Base-by-base conservation (phyloP, 768 basidiomycete genomes). In the Boletellus emodensis region DNA sequence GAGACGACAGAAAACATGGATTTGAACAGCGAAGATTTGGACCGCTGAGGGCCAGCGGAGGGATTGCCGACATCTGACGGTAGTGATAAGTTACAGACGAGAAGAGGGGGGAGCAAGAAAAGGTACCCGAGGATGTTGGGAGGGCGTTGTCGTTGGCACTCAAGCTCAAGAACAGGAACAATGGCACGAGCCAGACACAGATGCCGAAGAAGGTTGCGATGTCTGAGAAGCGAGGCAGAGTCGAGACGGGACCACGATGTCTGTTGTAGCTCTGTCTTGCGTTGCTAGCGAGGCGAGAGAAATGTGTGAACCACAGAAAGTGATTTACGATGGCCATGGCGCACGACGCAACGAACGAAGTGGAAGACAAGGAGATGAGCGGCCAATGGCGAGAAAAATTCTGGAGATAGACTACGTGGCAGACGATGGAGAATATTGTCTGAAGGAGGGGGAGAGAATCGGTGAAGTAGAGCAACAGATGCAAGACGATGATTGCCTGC, bases 91-190 rank as follows among this genome's bases (percentile, higher is more conserved):
- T 48, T 4, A 30, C 11, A 13, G 35, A 43, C 28, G 11, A 1
- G 18, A 18, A 30, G 26, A 17, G 13, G 35, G 6, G n/a, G 9
- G 46, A 26, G 33, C 4, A 33, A 30, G 34, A 52, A 57, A 63
- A 20, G 20, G 52, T 62, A 81, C 83, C 74, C 26, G 79, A 65
- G n/a, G 84, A 79, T 20, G 76, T 75, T 6, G 96, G 96, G 14
- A 98, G 77, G 2, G 94, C 91, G 61, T 98, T 92, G 65, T 99
- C 96, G 56, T 97, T 98, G 14, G 96, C 95, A 54, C 91, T 94
- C 46, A 99, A 74, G 62, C 93, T 95, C 51, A 99, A 73, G 76
- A 99, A 99, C 30, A 99, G 71, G 71, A 95, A 99, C 28, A 99
- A 69, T 3, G 96, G 96, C 8, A 87, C 81, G 26, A 87, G 79